Evolutionary conservation across 2,329 filamentous ascomycete genomes (phyloP), one percentile per base, ranked within the genome.

Genomic region (Akanthomyces lecanii): DNA sequence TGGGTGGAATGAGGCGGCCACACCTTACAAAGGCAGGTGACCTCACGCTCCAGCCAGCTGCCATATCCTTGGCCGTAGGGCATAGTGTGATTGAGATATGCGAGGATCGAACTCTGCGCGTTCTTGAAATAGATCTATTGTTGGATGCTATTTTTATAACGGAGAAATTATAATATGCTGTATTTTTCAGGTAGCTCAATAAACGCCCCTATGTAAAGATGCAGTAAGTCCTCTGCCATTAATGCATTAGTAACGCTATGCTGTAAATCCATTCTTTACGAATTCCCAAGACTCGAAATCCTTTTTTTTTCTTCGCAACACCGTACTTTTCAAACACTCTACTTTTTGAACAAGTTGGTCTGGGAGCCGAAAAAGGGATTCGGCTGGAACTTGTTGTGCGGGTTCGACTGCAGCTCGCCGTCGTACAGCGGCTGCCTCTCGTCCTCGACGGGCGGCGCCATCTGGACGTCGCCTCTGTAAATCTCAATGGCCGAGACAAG

Each of bases 401-500:
- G 65, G 59, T 72, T 68, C 18, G 72, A 65, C 65, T 76, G 74
- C 65, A 71, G 70, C 67, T 82, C 80, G 58, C 76, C 78, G 36
- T 78, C 76, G 33, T 75, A 74, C 4, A 79, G 68, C 14, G 73
- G 72, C 18, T 69, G 70, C 18, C 71, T 66, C 44, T 78, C 74
- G 51, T 81, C 79, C 50, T 74, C 73, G 2, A 79, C 73, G 33
- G 76, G 77, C 21, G 73, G 73, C 8, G 80, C 75, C 44, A 81
- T 75, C 44, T 74, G 72, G 45, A 77, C 74, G 69, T 80, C 78
- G 65, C 83, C 82, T 65, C 83, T 72, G 53, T 82, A 73, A 59
- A 89, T 85, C 71, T 89, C 86, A 33, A 88, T 71, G 2, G 81
- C 79, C 2, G 81, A 85, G 3, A 89, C 78, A 18, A 88, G 68